Conservation (phyloP, 2,329 filamentous ascomycete genomes). For the Epichloe elymi region DNA sequence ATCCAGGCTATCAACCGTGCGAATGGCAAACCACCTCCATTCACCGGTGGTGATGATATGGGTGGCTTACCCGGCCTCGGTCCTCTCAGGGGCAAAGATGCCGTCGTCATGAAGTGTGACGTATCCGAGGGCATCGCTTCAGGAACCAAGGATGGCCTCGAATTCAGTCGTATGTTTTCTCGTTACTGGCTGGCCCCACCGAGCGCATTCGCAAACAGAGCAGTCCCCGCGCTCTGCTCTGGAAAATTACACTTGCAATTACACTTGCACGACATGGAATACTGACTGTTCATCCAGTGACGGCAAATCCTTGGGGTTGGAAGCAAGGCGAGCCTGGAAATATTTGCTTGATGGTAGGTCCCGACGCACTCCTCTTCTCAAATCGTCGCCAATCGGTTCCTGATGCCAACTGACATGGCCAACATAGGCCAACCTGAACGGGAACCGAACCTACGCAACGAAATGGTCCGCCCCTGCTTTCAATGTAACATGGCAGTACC, state of each 20-base stretch:
- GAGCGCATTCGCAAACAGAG: not conserved
- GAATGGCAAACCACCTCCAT: slow-evolving; percentile 30
- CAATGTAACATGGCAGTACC: slow-evolving; percentile 40
- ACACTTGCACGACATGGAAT: not conserved
- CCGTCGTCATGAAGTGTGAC: slow-evolving; percentile 27
- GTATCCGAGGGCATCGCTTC: slow-evolving; percentile 32
- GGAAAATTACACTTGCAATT: not conserved
- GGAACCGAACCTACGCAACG: slow-evolving; percentile 35
- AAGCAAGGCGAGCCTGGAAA: slow-evolving; percentile 22
- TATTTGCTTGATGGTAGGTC: slow-evolving; percentile 40
- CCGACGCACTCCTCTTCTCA: not conserved
- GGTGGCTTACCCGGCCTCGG: slow-evolving; percentile 5
- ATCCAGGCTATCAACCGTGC: slow-evolving; percentile 31
- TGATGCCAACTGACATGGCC: not conserved
- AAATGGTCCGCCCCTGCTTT: slow-evolving; percentile 33
- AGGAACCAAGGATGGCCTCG: slow-evolving; percentile 23
- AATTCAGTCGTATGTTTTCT: slow-evolving; percentile 32
- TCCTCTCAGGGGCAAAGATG: slow-evolving; percentile 18
- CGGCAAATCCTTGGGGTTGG: slow-evolving; percentile 43
- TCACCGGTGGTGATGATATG: slow-evolving; percentile 15
- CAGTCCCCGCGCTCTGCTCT: not conserved
- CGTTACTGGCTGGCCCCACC: not conserved
- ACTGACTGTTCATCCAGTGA: slow-evolving; percentile 24
- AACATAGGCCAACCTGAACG: slow-evolving; percentile 4
- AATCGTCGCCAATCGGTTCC: not conserved